Conservation (phyloP, 305 asterid species). For the Striga hermonthica region DNA sequence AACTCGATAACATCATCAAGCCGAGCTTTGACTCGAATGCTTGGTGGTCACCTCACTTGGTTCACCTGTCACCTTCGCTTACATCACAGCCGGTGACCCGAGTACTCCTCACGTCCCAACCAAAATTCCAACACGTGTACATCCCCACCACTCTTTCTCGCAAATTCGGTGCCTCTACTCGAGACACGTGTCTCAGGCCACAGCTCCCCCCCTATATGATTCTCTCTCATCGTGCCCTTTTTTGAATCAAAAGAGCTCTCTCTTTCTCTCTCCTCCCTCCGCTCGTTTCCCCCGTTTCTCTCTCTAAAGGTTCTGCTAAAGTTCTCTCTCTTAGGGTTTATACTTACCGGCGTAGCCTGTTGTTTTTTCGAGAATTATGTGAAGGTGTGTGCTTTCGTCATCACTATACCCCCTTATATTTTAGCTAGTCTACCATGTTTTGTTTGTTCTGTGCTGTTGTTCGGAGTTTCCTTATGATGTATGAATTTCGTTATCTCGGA, state of each 20-base stretch:
- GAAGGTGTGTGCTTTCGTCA: constrained; percentile 30
- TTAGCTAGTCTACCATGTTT: background rate
- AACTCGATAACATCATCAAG: no score
- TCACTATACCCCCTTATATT: background rate
- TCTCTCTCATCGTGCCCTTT: background rate
- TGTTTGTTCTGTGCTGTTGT: background rate
- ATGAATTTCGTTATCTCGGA: no score
- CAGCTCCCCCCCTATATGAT: constrained; percentile 26
- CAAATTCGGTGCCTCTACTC: background rate
- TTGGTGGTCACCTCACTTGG: background rate
- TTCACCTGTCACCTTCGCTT: background rate
- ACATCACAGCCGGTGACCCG: constrained; percentile 15
- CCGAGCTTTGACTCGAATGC: no score
- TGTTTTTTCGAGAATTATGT: background rate
- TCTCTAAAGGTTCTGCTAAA: background rate
- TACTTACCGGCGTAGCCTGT: constrained; percentile 22
- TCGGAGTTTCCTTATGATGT: background rate
- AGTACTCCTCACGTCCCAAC: background rate
- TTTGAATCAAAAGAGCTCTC: background rate
- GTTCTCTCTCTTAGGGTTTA: constrained; percentile 37
- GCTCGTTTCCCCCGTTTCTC: no score
- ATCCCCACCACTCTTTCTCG: constrained; percentile 11
- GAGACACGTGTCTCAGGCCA: constrained; percentile 37
- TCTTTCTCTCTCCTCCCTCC: background rate
- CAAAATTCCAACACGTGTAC: constrained; percentile 22